These are phyloP conservation scores for Coffea eugenioides DNA, from an alignment of 257 asterid species.

Conservation along the genomic window DNA sequence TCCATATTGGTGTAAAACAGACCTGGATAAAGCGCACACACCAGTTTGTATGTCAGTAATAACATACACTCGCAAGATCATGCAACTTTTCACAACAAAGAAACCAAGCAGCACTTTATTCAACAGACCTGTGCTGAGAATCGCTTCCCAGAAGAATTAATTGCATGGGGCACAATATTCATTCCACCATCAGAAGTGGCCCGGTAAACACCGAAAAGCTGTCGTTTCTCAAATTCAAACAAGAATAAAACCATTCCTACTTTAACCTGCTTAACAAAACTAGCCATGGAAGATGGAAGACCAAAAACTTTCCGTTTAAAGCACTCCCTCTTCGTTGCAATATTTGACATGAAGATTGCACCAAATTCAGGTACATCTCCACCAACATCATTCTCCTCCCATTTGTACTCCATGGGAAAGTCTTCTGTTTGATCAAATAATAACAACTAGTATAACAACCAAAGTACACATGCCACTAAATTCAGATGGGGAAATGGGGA, in stretches of 20 bases:
- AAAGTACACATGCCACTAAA: neutral
- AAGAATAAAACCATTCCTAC: conserved; percentile 80
- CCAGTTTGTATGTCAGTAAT: neutral
- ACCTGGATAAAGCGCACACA: conserved; percentile 50
- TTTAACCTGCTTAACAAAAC: conserved; percentile 60
- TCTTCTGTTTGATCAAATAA: conserved; percentile 7
- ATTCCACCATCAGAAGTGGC: conserved; percentile 71
- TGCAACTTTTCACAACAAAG: neutral
- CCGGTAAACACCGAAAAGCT: conserved; percentile 75
- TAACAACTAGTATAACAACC: neutral
- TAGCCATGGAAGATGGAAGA: conserved; percentile 49
- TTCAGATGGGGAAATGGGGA: neutral
- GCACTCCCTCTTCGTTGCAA: conserved; percentile 55
- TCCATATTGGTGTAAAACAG: conserved; percentile 54
- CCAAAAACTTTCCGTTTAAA: conserved; percentile 50
- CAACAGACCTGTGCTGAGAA: conserved; percentile 68
- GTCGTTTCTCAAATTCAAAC: conserved; percentile 63
- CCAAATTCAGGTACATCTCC: conserved; percentile 72
- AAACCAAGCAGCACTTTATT: conserved; percentile 3
- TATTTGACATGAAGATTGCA: conserved; percentile 78
- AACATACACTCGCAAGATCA: neutral
- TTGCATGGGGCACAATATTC: conserved; percentile 58
- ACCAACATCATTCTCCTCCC: conserved; percentile 36
- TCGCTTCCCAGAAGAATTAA: conserved; percentile 47
- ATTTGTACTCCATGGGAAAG: conserved; percentile 44